Base-by-base conservation (phyloP, 768 basidiomycete genomes). In the Galerina marginata region DNA sequence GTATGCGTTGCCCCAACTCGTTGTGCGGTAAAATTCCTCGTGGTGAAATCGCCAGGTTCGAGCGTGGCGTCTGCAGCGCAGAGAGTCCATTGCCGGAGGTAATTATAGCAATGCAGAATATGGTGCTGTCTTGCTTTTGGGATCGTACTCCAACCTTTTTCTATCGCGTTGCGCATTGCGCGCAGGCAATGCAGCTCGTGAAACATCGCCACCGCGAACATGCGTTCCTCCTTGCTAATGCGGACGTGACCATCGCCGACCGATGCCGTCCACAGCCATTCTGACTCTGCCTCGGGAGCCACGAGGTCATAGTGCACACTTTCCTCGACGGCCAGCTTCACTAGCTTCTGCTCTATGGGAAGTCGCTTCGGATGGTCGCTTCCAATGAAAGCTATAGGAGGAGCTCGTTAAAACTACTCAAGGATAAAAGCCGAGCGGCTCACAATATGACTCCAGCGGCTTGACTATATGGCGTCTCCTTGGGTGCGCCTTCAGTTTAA, bases 101-200 rank as follows among this genome's bases (percentile, higher is more conserved):
- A 84, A 52, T 82, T 81, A 54, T 81, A 68, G 65, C 83, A 85
- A 63, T 83, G 84, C 44, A 74, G 63, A 7, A 76, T 67, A 57
- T 79, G 77, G 29, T 62, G 55, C 42, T 66, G 63, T 11, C 72
- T 62, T 16, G 54, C 61, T 20, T 60, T 56, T 15, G 58, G 62
- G 33, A 71, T 61, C 16, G 29, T 62, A 9, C 61, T 55, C 68
- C 69, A 69, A 9, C 69, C 68, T 54, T 68, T 68, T 11, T 65
- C 71, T 15, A 76, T 65, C 6, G 68, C 67, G 7, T 66, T 61
- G 15, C 72, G 69, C 47, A 78, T 69, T 9, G 69, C 59, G 12
- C 74, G 67, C 12, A 84, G 64, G 54, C 82, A 84, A 61, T 84
- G 83, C 15, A 81, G 73, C 60, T 84, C 76, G 66, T 84, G 83